Conservation (phyloP, 2,329 filamentous ascomycete genomes). For the Nannizziopsis arthrosporioides region DNA sequence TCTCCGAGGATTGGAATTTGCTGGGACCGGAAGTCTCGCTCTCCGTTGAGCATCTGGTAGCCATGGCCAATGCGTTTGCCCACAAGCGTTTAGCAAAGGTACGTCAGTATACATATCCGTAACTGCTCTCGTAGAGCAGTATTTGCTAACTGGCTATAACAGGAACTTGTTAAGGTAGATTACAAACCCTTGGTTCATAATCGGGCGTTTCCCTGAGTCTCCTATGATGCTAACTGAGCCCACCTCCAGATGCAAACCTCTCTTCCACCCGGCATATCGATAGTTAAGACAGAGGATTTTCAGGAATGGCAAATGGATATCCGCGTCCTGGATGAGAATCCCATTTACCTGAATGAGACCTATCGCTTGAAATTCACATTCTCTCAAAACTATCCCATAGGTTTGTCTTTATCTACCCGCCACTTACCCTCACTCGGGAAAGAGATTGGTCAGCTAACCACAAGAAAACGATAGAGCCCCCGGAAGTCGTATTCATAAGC, state of each 20-base stretch:
- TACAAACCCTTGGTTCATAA: no score
- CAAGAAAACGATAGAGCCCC: conserved; percentile 53
- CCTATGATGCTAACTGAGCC: neutral
- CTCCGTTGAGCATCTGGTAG: neutral
- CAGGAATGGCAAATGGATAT: conserved; percentile 91
- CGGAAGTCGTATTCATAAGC: conserved; percentile 80
- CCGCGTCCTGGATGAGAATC: conserved; percentile 76
- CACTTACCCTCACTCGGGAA: neutral
- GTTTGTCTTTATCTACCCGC: conserved; percentile 39
- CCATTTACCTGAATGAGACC: conserved; percentile 66
- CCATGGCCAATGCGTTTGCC: conserved; percentile 38
- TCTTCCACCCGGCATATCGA: conserved; percentile 57
- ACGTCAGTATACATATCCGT: no score
- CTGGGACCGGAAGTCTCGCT: no score
- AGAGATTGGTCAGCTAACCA: no score
- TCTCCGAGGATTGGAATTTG: no score
- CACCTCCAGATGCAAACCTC: conserved; percentile 42
- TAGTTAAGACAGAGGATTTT: conserved; percentile 71
- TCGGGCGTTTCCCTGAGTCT: no score
- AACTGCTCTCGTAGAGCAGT: no score
- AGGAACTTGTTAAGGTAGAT: no score
- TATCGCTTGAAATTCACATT: conserved; percentile 86
- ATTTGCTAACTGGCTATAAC: no score
- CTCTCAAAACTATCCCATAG: conserved; percentile 75
- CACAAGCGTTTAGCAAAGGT: conserved; percentile 40